Percentiles rank a stretch among this genome's conserved stretches.
phyloP scores from a whole-genome alignment of 345 rosid species.

The Populus ilicifolia region DNA sequence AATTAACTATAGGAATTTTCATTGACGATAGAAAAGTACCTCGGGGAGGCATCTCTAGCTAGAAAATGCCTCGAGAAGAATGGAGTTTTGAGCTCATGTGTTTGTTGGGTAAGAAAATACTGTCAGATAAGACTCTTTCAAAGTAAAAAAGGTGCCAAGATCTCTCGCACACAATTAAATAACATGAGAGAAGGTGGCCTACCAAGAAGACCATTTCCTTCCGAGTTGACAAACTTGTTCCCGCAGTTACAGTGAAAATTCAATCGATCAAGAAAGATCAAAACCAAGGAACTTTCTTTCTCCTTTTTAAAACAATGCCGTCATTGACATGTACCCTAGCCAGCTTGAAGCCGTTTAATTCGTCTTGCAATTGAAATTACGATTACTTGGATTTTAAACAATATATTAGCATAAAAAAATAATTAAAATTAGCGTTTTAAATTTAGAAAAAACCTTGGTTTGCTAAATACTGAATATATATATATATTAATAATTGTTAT shows the following conservation, averaged over 20 bases:
- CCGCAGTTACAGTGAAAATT: neutral
- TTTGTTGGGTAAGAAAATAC: neutral
- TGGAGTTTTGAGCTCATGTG: neutral
- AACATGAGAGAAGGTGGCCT: neutral
- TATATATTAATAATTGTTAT: too few species aligned
- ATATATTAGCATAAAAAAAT: too few species aligned
- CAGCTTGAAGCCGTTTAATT: too few species aligned
- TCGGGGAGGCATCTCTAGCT: neutral
- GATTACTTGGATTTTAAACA: too few species aligned
- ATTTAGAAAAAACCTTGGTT: too few species aligned
- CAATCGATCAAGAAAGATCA: neutral
- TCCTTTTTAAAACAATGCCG: neutral
- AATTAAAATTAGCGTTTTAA: too few species aligned
- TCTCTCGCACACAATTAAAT: neutral
- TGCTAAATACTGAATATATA: too few species aligned
- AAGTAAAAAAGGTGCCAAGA: neutral
- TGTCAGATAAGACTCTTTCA: neutral
- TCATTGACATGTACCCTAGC: neutral
- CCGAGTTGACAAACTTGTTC: neutral
- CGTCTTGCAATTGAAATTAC: too few species aligned
- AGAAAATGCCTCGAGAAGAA: constrained; percentile 11
- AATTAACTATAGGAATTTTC: too few species aligned
- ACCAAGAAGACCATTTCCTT: constrained; percentile 15
- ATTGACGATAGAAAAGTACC: constrained; percentile 6
- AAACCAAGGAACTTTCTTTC: neutral